These are phyloP conservation scores for Neurospora tetraspora DNA, from an alignment of 495 filamentous ascomycete species.

Conservation along the genomic window DNA sequence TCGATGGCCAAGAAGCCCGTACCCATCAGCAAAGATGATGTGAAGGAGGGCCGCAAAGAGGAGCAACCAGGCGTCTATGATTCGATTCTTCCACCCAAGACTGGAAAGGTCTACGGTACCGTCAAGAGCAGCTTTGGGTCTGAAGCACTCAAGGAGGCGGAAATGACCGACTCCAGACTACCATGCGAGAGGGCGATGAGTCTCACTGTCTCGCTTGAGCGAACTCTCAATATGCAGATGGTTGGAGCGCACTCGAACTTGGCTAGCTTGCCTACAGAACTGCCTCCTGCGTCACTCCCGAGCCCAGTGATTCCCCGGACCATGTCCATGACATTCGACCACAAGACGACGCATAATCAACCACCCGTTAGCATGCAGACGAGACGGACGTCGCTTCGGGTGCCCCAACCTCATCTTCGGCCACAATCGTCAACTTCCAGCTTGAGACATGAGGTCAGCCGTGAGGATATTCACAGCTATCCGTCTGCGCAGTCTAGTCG, in stretches of 20 bases:
- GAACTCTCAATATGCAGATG: conserved; percentile 7
- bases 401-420: conserved; percentile 27
- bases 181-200: conserved; percentile 11
- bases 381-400: conserved; percentile 24
- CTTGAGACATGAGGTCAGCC: conserved; percentile 20
- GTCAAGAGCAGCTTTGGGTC: conserved; percentile 6
- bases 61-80: conserved; percentile 4
- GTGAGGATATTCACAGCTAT: conserved; percentile 24
- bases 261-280: conserved; percentile 7
- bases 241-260: conserved; percentile 2
- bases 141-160: background rate
- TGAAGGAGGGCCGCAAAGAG: background rate
- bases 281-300: conserved; percentile 17
- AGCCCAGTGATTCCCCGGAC: conserved; percentile 17
- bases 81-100: conserved; percentile 7
- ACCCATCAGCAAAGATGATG: conserved; percentile 10
- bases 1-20: conserved; percentile 26
- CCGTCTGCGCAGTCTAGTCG: conserved; percentile 9
- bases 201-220: conserved; percentile 10
- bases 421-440: conserved; percentile 26
- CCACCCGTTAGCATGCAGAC: conserved; percentile 27
- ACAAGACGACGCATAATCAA: conserved; percentile 10
- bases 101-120: conserved; percentile 5
- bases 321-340: conserved; percentile 10
- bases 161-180: background rate